Base-by-base conservation (phyloP, 2,329 filamentous ascomycete genomes). In the Clarireedia hainanense region DNA sequence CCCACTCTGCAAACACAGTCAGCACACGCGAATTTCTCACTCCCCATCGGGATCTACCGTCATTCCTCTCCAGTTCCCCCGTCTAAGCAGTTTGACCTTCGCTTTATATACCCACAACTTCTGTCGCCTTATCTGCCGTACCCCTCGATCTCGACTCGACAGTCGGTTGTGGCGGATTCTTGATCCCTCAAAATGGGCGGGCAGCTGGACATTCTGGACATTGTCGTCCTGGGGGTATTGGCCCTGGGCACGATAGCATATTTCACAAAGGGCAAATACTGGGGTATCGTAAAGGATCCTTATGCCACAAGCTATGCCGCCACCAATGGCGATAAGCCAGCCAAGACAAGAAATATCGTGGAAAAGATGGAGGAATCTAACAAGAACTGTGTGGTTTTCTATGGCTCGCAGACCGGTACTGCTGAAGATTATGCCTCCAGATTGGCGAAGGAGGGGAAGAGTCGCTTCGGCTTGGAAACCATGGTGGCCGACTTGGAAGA, bases 401-500 rank as follows among this genome's bases (percentile, higher is more conserved):
- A 96, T 71, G 94, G 94, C 64, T 99, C 94, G 34, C 94, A 99
- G 76, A 99, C 94, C 20, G 94, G 94, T 67, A 99, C 94, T 42
- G 94, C 94, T 50, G 95, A 99, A 75, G 94, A 99, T 73, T 99
- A 99, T 70, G 95, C 94, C 63, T 95, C 92, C 12, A 84, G 95
- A 65, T 77, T 99, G 65, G 91, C 94, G 63, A 99, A 99, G 79
- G 94, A 99, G 74, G 94, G 94, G 68, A 92, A 92, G 72, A 95
- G 92, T 67, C 84, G 94, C 60, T 99, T 95, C 70, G 94, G 94
- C 39, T 80, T 99, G 60, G 95, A 95, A 75, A 96, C 92, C 60
- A 97, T 99, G 91, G 91, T 96, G 15, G 94, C 92, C 54, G 94
- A 99, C 73, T 78, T 99, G 61, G 94, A 99, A 73, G 94, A 99